Evolutionary conservation across 1,139 yeast species (phyloP), one percentile per base, ranked within the genome.

Genomic region (Zhuliangozyma parablackwelliae): DNA sequence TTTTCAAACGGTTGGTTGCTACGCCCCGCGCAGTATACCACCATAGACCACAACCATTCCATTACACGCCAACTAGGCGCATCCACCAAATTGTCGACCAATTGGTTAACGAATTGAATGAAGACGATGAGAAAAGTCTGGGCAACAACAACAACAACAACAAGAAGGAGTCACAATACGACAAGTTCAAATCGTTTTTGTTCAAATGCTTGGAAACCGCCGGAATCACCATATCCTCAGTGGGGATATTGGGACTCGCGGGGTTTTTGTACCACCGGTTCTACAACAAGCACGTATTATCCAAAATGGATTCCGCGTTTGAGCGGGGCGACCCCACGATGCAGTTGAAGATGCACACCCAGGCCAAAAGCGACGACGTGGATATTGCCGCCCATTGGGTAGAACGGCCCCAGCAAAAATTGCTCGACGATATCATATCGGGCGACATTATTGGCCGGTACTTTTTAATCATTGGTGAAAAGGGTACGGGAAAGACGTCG

Each of bases 401-500:
- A 1, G 78, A 74, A 38, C 67, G 95, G 33, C 80, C 80, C 1
- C 87, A 85, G 49, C 95, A 86, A 50, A 53, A 65, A 25, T 54
- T 80, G 20, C 58, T 86, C 25, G 87, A 86, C 58, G 79, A 75
- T 32, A 80, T 86, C 25, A 69, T 86, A 10, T 56, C 73, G 7
- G 95, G 95, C 1, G 60, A 72, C 12, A 62, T 76, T 2, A 61
- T 62, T 10, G 95, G 95, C 0, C 59, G 92, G 23, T 86, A 86
- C 55, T 83, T 78, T 52, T 61, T 86, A 37, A 56, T 86, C 12
- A 76, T 86, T 38, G 95, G 95, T 21, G 95, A 86, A 56, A 85
- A 86, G 54, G 95, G 95, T 1, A 85, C 94, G 0, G 95, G 95
- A 3, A 86, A 86, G 51, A 82, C 90, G 0, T 81, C 92, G 1